These are phyloP conservation scores for Blastobotrys aristatus DNA, from an alignment of 1,139 yeast species.

Conservation along the genomic window DNA sequence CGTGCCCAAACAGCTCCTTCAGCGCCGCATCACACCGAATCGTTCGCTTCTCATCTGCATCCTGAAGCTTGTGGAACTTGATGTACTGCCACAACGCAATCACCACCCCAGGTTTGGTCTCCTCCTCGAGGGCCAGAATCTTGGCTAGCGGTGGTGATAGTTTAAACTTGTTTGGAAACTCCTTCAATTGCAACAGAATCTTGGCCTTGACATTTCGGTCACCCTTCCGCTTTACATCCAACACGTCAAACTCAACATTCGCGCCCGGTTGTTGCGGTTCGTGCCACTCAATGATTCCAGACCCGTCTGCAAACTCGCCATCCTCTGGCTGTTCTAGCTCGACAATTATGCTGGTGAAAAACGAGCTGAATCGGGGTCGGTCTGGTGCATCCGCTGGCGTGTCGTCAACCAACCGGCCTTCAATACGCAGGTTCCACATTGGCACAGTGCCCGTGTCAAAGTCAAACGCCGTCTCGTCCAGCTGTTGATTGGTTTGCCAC, in stretches of 20 bases:
- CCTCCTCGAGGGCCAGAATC: constrained; percentile 69
- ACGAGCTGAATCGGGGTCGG: constrained; percentile 67
- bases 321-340: constrained; percentile 48
- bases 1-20: constrained; percentile 43
- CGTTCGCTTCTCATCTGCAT: constrained; percentile 48
- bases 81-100: constrained; percentile 86
- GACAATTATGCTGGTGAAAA: constrained; percentile 76
- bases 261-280: constrained; percentile 35
- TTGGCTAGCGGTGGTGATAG: constrained; percentile 61
- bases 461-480: constrained; percentile 38
- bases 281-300: constrained; percentile 60
- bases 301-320: constrained; percentile 36
- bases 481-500: constrained; percentile 56
- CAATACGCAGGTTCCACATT: constrained; percentile 81
- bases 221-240: constrained; percentile 82
- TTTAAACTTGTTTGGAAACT: constrained; percentile 58
- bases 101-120: constrained; percentile 82
- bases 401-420: constrained; percentile 64
- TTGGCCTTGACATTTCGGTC: constrained; percentile 58
- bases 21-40: constrained; percentile 68
- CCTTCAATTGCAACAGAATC: constrained; percentile 76
- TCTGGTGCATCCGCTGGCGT: constrained; percentile 33
- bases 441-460: constrained; percentile 39
- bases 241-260: constrained; percentile 68
- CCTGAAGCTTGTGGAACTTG: constrained; percentile 63